These are phyloP conservation scores for Geotrichum candidum DNA, from an alignment of 1,139 yeast genomes.

Conservation along the genomic window DNA sequence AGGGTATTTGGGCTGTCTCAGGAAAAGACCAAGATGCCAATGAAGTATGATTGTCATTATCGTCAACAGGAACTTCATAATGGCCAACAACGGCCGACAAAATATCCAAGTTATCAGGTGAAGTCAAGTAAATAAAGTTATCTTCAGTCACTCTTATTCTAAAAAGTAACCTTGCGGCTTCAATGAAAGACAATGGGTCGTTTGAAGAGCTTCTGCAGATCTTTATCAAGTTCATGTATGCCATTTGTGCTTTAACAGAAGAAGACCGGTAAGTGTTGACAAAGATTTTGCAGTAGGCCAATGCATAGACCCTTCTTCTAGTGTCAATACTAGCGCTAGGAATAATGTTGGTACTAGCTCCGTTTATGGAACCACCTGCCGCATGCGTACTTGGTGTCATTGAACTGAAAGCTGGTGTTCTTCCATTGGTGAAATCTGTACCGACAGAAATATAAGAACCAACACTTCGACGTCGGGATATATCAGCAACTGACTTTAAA, in stretches of 20 bases:
- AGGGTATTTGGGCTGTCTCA: constrained; percentile 41
- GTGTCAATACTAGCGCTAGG: constrained; percentile 2
- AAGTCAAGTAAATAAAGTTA: constrained; percentile 44
- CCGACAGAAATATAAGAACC: constrained; percentile 6
- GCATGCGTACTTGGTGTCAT: constrained; percentile 6
- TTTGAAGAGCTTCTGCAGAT: constrained; percentile 24
- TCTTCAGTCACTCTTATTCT: constrained; percentile 51
- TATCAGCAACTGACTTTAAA: constrained; percentile 2
- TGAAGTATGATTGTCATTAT: neutral
- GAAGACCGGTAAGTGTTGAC: constrained; percentile 22
- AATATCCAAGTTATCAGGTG: constrained; percentile 61
- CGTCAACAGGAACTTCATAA: constrained; percentile 27
- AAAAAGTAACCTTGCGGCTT: constrained; percentile 48
- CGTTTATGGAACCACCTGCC: neutral
- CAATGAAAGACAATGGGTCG: constrained; percentile 38
- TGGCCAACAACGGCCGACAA: constrained; percentile 55
- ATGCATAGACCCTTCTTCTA: constrained; percentile 16
- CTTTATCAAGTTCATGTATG: constrained; percentile 25
- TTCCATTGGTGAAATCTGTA: constrained; percentile 4
- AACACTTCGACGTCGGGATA: constrained; percentile 5
- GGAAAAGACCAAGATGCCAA: constrained; percentile 53
- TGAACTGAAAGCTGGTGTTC: constrained; percentile 6
- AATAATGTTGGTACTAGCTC: constrained; percentile 2
- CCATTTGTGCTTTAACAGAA: constrained; percentile 18
- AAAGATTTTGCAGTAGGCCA: constrained; percentile 27